Percentiles rank a stretch among this genome's conserved stretches.
Evolutionary conservation across 441 rosid genomes (phyloP).

Genomic region (Pelargonium citronellum): DNA sequence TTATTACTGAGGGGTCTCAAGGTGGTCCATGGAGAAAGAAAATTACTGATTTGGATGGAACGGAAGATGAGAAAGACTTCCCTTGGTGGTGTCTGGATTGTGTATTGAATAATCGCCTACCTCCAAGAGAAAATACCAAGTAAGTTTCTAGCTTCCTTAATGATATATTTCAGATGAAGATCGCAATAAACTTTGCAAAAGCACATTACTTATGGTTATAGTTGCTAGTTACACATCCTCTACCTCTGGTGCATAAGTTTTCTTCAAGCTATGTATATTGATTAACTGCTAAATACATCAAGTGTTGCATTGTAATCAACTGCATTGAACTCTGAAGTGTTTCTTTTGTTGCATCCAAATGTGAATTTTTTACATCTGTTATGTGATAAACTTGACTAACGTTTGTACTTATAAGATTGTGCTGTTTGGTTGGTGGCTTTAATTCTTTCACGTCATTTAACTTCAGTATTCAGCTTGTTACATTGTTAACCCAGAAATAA

Average conservation of each 20-base stretch:
- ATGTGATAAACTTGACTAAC: neutral
- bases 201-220: neutral
- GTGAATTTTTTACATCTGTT: neutral
- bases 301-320: neutral
- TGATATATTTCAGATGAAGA: neutral
- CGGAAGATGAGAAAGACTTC: conserved; percentile 92
- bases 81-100: conserved; percentile 98
- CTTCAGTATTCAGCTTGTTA: neutral
- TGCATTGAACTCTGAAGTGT: neutral
- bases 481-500: neutral
- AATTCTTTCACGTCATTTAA: neutral
- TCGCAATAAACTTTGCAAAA: neutral
- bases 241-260: neutral
- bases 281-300: neutral
- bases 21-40: conserved; percentile 99
- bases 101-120: conserved; percentile 81
- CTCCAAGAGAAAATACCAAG: conserved; percentile 95
- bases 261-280: neutral
- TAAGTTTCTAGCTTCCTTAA: conserved; percentile 27
- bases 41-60: conserved; percentile 82
- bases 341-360: neutral
- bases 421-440: neutral
- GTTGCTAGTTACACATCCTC: neutral
- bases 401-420: neutral
- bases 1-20: conserved; percentile 91